Evolutionary conservation across 495 filamentous ascomycete species (phyloP).

Genomic region (Parmelia sp.): DNA sequence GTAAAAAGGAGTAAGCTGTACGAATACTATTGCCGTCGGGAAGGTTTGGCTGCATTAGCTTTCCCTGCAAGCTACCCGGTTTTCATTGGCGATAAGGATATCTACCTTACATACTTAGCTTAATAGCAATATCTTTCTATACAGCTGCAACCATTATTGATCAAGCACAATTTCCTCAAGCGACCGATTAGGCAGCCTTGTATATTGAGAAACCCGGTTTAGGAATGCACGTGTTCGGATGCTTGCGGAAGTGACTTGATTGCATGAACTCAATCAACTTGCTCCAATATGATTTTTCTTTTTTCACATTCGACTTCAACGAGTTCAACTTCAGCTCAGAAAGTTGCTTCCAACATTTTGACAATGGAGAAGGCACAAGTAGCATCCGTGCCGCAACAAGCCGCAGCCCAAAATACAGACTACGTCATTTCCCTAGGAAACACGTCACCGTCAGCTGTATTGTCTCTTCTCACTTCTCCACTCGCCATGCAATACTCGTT

Average conservation of each 20-base stretch:
- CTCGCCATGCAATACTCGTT: background rate
- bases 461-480: background rate
- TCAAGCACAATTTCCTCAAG: no score
- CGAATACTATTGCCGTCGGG: background rate
- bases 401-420: background rate
- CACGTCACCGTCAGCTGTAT: no score
- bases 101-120: background rate
- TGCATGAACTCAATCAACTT: no score
- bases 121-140: background rate
- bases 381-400: background rate
- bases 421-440: background rate
- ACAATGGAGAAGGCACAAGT: background rate
- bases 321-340: background rate
- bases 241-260: background rate
- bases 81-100: background rate
- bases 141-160: background rate
- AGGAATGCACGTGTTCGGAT: background rate
- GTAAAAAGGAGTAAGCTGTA: background rate
- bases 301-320: no score
- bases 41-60: constrained; percentile 2
- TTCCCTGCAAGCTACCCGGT: background rate
- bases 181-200: no score
- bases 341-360: background rate
- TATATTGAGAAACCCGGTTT: background rate
- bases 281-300: no score